A percentile compares a stretch with the other conserved stretches of the same genome.
These are phyloP conservation scores for Epichloe brachyelytri DNA, from an alignment of 2,329 filamentous ascomycete genomes.

Conservation along the genomic window DNA sequence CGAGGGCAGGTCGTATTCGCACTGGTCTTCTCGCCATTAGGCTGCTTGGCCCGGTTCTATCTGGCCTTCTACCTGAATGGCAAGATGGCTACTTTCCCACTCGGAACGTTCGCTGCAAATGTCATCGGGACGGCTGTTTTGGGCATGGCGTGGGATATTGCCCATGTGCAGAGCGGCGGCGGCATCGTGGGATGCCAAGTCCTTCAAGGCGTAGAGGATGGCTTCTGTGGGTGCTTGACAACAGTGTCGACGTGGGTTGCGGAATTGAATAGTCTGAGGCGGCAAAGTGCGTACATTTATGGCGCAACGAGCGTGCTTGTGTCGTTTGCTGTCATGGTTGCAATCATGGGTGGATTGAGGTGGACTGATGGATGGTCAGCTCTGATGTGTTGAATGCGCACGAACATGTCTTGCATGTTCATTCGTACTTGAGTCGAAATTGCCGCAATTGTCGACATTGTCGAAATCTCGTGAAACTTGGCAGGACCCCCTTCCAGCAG, in stretches of 20 bases:
- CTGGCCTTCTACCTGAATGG: conserved; percentile 58
- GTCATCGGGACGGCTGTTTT: conserved; percentile 62
- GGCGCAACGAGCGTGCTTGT: conserved; percentile 45
- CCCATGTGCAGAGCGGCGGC: conserved; percentile 44
- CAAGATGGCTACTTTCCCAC: conserved; percentile 52
- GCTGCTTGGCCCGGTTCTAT: conserved; percentile 66
- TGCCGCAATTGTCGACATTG: too few relatives aligned
- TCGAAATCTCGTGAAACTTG: too few relatives aligned
- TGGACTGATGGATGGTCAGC: conserved; percentile 50
- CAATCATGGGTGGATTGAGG: conserved; percentile 61
- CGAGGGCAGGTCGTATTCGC: conserved; percentile 64
- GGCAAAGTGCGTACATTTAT: conserved; percentile 53
- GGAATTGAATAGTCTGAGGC: conserved; percentile 41
- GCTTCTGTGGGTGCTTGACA: conserved; percentile 54
- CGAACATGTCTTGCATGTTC: not conserved
- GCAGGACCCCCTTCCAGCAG: too few relatives aligned
- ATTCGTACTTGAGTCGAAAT: too few relatives aligned
- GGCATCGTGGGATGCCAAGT: conserved; percentile 53
- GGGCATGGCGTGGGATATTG: conserved; percentile 66
- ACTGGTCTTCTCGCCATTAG: conserved; percentile 69
- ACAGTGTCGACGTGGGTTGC: conserved; percentile 56
- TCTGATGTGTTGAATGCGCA: conserved; percentile 22
- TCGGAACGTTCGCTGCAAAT: conserved; percentile 80
- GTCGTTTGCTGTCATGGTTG: conserved; percentile 47
- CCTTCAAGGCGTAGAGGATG: conserved; percentile 52